Evolutionary conservation across 192 early-diverging fungal species (phyloP), one percentile per base, ranked within the genome.

Genomic region (Coemansia sp.): DNA sequence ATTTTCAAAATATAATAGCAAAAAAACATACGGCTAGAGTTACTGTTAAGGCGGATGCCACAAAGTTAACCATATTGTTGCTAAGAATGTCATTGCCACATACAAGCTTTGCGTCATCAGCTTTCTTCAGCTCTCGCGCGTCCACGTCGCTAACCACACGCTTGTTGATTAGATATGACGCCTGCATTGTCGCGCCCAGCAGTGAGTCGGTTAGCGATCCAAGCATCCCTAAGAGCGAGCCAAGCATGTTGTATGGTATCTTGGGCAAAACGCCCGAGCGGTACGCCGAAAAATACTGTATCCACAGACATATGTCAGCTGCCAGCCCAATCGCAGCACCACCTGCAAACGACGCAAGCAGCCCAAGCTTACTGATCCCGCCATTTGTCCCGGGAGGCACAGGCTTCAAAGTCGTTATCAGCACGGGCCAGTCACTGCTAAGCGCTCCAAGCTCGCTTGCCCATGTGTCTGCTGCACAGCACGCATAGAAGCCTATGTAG

Each of bases 371-470:
- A 14, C 87, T 89, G 10, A 97, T 76, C 2, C 89, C 95, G 11
- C 95, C 95, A 77, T 98, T 98, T 13, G 94, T 96, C 2, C 96
- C 96, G 32, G 91, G 89, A 11, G 96, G 96, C 7, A 96, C 96
- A 39, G 81, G 67, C 48, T 85, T 82, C 38, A 89, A 70, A 0
- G 89, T 90, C 6, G 96, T 98, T 48, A 98, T 94, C 11, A 98
- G 81, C 20, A 85, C 72, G 12, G 96, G 96, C 85, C 85, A 88
- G 37, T 74, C 68, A 32, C 84, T 84, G 71, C 87, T 90, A 19
- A 98, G 76, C 13, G 94, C 86, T 2, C 96, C 96, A 22, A 98
- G 79, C 72, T 98, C 96, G 75, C 89, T 91, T 39, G 94, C 91
- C 92, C 91, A 96, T 10, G 90, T 91, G 61, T 91, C 90, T 5